These are phyloP conservation scores for Saprolegnia diclina DNA, from an alignment of 352 stramenopile genomes.

Conservation along the genomic window DNA sequence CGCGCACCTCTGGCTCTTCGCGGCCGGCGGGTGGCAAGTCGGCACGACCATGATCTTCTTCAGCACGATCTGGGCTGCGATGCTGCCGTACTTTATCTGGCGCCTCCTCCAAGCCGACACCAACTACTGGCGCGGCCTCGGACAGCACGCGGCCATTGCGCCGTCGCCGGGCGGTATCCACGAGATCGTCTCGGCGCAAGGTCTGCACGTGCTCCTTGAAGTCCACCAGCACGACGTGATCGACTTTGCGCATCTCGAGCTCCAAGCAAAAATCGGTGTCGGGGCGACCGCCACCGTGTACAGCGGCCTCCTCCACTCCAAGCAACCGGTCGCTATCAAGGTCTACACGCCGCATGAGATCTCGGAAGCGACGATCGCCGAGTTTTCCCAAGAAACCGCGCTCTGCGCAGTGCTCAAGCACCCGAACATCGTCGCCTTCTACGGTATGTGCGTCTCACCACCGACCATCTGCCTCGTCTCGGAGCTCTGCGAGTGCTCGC, in stretches of 20 bases:
- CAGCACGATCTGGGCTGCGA: background rate
- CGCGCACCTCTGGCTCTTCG: background rate
- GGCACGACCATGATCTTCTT: background rate
- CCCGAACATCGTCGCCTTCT: conserved; percentile 39
- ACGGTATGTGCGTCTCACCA: conserved; percentile 55
- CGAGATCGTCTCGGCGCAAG: conserved; percentile 34
- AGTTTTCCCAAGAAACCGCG: conserved; percentile 46
- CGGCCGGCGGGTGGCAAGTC: background rate
- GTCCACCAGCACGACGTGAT: conserved; percentile 43
- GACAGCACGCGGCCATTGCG: conserved; percentile 34
- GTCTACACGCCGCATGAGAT: conserved; percentile 55
- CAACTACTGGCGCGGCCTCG: conserved; percentile 55
- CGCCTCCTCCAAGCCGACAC: conserved; percentile 50
- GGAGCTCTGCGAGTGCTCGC: conserved; percentile 58
- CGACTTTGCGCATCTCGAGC: conserved; percentile 32
- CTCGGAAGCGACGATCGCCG: conserved; percentile 45
- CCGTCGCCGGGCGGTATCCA: conserved; percentile 27
- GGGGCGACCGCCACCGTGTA: conserved; percentile 42
- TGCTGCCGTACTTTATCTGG: conserved; percentile 28
- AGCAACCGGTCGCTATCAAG: conserved; percentile 45
- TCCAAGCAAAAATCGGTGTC: conserved; percentile 28
- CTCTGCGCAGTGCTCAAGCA: conserved; percentile 42
- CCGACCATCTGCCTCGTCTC: conserved; percentile 61
- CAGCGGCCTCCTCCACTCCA: conserved; percentile 38
- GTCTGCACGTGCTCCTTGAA: conserved; percentile 49